These are phyloP conservation scores for Sclerotinia sclerotiorum DNA, from an alignment of 2,329 filamentous ascomycete genomes.

Conservation along the genomic window DNA sequence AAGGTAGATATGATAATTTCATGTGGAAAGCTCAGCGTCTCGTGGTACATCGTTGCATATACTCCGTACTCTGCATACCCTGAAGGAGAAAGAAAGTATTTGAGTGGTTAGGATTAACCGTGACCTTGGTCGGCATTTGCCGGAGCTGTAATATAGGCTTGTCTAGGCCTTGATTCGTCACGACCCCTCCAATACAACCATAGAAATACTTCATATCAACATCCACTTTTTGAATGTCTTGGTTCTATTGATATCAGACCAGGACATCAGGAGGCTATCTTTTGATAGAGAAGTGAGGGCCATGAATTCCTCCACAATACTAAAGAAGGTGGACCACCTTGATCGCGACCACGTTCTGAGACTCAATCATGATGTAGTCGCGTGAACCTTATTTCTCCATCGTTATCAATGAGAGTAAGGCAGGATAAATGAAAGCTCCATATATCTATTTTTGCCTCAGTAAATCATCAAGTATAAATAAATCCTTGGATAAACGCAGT, in stretches of 20 bases:
- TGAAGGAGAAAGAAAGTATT: neutral
- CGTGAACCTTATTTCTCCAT: conserved; percentile 15
- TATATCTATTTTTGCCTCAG: neutral
- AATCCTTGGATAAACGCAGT: neutral
- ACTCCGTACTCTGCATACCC: too few relatives aligned
- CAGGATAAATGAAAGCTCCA: neutral
- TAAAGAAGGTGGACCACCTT: neutral
- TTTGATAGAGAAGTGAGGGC: neutral
- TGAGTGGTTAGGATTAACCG: neutral
- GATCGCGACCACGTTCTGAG: neutral
- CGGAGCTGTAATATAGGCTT: neutral
- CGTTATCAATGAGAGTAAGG: neutral
- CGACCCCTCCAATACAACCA: neutral
- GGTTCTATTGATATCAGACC: neutral
- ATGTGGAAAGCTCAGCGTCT: too few relatives aligned
- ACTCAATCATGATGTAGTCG: conserved; percentile 8
- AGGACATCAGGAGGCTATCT: neutral
- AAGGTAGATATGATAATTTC: neutral
- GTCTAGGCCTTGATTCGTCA: neutral
- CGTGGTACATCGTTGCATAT: too few relatives aligned
- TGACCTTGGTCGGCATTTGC: conserved; percentile 4
- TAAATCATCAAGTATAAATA: neutral
- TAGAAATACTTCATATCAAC: neutral
- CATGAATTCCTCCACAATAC: neutral
- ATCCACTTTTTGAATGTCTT: neutral